A percentile compares a stretch with the other conserved stretches of the same genome.
These are phyloP conservation scores for Penicillium cinerascens DNA, from an alignment of 495 filamentous ascomycete species.

Conservation along the genomic window DNA sequence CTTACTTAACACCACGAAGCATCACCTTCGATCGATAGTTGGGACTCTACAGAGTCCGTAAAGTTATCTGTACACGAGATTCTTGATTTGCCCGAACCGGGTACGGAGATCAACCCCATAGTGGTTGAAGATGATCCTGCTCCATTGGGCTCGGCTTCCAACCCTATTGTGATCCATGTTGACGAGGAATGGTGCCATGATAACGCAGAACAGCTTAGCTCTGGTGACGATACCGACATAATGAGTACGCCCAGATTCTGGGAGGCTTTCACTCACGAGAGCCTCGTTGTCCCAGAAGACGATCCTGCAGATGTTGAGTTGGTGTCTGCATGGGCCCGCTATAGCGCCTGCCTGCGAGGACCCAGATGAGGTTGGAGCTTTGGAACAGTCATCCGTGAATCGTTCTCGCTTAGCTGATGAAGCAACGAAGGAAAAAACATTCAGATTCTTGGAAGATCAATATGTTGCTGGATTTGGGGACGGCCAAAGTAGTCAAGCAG, in stretches of 20 bases:
- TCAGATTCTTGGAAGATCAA: too few relatives aligned
- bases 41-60: slow-evolving; percentile 1
- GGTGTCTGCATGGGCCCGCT: too few relatives aligned
- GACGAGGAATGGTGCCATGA: neutral
- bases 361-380: too few relatives aligned
- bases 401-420: too few relatives aligned
- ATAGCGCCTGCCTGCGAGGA: too few relatives aligned
- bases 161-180: slow-evolving; percentile 1
- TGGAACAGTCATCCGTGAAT: too few relatives aligned
- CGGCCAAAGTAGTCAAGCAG: too few relatives aligned
- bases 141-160: neutral
- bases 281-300: too few relatives aligned
- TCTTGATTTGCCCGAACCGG: neutral
- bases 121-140: neutral
- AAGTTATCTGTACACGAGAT: neutral
- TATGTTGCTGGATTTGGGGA: too few relatives aligned
- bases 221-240: neutral
- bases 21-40: neutral
- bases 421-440: too few relatives aligned
- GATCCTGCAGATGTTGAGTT: too few relatives aligned
- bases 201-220: neutral
- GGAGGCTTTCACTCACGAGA: too few relatives aligned
- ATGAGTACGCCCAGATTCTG: slow-evolving; percentile 3
- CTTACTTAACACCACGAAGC: neutral
- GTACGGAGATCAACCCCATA: slow-evolving; percentile 1